Evolutionary conservation across 805 yeast genomes (phyloP), one percentile per base, ranked within the genome.

Genomic region (Ogataea pignaliae): DNA sequence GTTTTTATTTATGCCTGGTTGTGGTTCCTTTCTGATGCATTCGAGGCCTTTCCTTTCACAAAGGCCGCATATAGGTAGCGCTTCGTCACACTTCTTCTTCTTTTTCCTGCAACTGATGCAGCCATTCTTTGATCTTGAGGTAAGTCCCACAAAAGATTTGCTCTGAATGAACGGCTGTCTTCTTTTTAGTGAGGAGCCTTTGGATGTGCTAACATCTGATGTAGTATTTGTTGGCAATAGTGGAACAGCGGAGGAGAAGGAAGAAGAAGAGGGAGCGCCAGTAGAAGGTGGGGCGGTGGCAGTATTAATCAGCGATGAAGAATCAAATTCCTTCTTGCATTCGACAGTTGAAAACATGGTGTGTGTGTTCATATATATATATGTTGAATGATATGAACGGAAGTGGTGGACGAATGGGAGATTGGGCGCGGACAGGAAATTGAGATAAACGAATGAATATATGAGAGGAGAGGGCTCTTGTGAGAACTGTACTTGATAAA

Each of bases 1-100:
- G 29, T 43, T 44, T 36, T 47, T 47, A 15, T 40, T 33, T 3
- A 46, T 44, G 29, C 45, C 37, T 13, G 49, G 26, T 14, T 40
- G 36, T 7, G 46, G 37, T 3, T 45, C 34, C 42, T 53, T 49
- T 57, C 64, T 56, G 11, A 53, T 46, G 50, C 75, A 71, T 30
- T 47, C 54, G 3, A 57, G 34, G 11, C 54, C 52, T 39, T 60
- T 57, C 43, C 59, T 63, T 31, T 46, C 34, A 42, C 80, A 75
- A n/a, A 65, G 54, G 1, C 73, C 69, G 52, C 80, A 75, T 3
- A 64, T 58, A 1, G 80, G 80, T 43, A 64, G 67, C 9, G 50
- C 53, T 51, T 75, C 75, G 55, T 75, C 78, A 56, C 80, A 75
- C 44, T 73, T 74, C 55, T 73, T 75, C 63, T 73, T 75, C 50